Conservation (phyloP, 1,284 basidiomycete species). For the Ganoderma lucidum region DNA sequence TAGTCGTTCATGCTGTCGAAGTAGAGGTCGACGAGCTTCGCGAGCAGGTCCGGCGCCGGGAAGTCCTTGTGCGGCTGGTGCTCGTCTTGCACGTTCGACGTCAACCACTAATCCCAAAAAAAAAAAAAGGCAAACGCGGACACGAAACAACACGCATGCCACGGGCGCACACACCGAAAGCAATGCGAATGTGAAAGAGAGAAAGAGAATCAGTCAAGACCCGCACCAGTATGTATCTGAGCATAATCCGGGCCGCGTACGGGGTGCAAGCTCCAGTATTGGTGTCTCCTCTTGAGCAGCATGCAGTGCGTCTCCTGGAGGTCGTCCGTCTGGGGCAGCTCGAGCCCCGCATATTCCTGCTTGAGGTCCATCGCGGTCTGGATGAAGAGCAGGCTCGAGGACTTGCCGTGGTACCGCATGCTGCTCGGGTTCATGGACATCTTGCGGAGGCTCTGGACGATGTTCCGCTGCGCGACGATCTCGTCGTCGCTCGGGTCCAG, state of each 20-base stretch:
- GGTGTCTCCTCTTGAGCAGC: slow-evolving; percentile 33
- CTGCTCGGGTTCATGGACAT: slow-evolving; percentile 42
- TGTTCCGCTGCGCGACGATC: slow-evolving; percentile 38
- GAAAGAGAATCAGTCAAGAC: background rate
- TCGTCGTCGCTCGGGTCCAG: slow-evolving; percentile 50
- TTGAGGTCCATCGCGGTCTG: slow-evolving; percentile 59
- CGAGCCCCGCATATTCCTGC: slow-evolving; percentile 48
- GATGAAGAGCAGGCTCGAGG: slow-evolving; percentile 58
- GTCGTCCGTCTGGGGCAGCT: slow-evolving; percentile 29
- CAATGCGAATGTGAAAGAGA: background rate
- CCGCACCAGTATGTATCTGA: slow-evolving; percentile 5
- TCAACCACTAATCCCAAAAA: slow-evolving; percentile 41
- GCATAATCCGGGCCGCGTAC: slow-evolving; percentile 28
- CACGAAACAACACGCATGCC: background rate
- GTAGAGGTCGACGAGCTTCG: slow-evolving; percentile 70
- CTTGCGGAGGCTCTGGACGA: slow-evolving; percentile 38
- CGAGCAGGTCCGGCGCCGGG: slow-evolving; percentile 70
- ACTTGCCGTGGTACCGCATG: slow-evolving; percentile 60
- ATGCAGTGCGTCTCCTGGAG: slow-evolving; percentile 25
- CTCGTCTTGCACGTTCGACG: slow-evolving; percentile 40
- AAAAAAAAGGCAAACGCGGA: background rate
- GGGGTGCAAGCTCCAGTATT: slow-evolving; percentile 42
- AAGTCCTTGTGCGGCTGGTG: slow-evolving; percentile 50
- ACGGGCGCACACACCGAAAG: too few relatives aligned
- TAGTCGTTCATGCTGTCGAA: slow-evolving; percentile 70